These are phyloP conservation scores for Trypanosoma vivax DNA, from an alignment of 208 protist species.

Conservation along the genomic window DNA sequence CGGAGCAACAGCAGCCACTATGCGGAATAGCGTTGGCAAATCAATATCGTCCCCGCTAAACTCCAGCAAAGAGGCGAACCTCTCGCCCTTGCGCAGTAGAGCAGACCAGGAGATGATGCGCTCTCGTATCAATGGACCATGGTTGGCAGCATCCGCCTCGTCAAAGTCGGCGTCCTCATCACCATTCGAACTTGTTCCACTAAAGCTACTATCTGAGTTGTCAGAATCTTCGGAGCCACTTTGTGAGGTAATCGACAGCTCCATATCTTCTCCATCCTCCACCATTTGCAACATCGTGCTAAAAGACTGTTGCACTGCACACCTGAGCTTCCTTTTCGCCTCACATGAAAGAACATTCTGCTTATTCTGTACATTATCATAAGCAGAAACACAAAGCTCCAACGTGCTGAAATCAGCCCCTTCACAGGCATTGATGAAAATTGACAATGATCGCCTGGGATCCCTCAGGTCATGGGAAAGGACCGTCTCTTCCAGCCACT, in stretches of 20 bases:
- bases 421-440: conserved; percentile 35
- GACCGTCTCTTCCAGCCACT: conserved; percentile 31
- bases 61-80: conserved; percentile 28
- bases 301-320: conserved; percentile 30
- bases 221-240: neutral
- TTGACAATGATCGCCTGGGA: conserved; percentile 20
- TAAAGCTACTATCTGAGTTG: neutral
- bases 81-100: conserved; percentile 23
- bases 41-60: conserved; percentile 22
- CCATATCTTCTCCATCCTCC: conserved; percentile 8
- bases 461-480: conserved; percentile 47
- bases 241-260: neutral
- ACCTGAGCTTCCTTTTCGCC: conserved; percentile 25
- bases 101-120: conserved; percentile 27
- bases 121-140: conserved; percentile 21
- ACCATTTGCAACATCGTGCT: conserved; percentile 24
- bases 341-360: conserved; percentile 9
- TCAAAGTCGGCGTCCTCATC: conserved; percentile 12
- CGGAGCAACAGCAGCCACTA: conserved; percentile 51
- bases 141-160: conserved; percentile 15
- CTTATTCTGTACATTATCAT: conserved; percentile 6
- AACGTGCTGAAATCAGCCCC: conserved; percentile 40
- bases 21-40: conserved; percentile 23
- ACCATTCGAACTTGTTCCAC: neutral
- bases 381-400: conserved; percentile 23